A percentile compares a stretch with the other conserved stretches of the same genome.
Conservation (phyloP, 2,329 filamentous ascomycete species). For the Fusarium sp. region DNA sequence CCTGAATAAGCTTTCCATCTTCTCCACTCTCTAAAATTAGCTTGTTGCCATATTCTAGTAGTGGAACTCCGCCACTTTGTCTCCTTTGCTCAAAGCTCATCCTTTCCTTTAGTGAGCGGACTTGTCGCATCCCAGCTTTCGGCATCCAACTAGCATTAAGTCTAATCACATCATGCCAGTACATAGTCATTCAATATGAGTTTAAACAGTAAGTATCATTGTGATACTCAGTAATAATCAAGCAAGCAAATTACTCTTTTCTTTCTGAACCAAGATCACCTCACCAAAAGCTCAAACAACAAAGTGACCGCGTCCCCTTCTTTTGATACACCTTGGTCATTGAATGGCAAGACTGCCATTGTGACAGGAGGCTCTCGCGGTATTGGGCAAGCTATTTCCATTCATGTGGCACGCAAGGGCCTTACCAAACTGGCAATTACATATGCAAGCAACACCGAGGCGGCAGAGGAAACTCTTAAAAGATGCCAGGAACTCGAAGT, state of each 20-base stretch:
- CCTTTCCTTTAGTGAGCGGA: background rate
- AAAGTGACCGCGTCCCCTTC: background rate
- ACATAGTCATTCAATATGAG: background rate
- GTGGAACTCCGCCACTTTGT: background rate
- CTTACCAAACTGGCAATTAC: background rate
- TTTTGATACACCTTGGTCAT: background rate
- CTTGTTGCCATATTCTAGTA: background rate
- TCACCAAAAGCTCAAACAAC: background rate
- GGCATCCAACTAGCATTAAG: background rate
- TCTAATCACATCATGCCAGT: background rate
- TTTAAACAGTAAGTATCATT: background rate
- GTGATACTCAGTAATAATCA: background rate
- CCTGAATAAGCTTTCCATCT: background rate
- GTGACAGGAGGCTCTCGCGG: background rate
- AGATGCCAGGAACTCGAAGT: background rate
- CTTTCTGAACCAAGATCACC: background rate
- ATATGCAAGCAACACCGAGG: background rate
- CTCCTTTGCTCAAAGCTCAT: background rate
- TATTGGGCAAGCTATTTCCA: background rate
- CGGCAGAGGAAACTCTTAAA: background rate
- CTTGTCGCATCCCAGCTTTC: background rate
- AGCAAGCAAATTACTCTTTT: background rate
- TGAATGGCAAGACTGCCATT: background rate
- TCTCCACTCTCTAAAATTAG: background rate
- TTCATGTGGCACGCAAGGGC: background rate